A percentile compares a stretch with the other conserved stretches of the same genome.
Evolutionary conservation across 2,329 filamentous ascomycete species (phyloP).

Genomic region (Colletotrichum aenigma): DNA sequence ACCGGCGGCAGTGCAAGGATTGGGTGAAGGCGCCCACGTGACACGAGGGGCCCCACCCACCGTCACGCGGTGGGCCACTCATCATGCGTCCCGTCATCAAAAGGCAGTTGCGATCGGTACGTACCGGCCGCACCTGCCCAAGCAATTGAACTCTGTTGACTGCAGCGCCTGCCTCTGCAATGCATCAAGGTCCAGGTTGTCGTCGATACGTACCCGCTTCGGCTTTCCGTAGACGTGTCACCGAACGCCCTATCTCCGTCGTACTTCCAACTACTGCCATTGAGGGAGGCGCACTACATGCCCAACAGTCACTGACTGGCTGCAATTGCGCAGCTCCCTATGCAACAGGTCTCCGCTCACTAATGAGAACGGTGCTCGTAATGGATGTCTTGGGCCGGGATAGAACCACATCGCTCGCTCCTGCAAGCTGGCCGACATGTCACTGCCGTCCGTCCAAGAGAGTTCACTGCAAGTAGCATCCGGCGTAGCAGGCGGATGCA

Average conservation of each 20-base stretch:
- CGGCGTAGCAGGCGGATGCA: not conserved
- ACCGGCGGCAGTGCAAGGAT: constrained; percentile 19
- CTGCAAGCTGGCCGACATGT: not conserved
- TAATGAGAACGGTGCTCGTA: not conserved
- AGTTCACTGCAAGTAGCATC: not conserved
- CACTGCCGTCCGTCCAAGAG: not conserved
- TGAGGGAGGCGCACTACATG: not conserved
- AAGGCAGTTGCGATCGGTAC: not conserved
- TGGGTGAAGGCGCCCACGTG: constrained; percentile 11
- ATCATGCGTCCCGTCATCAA: constrained; percentile 19
- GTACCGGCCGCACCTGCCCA: not conserved
- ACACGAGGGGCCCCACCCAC: not conserved
- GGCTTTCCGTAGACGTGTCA: constrained; percentile 17
- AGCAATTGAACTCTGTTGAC: not conserved
- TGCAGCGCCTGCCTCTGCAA: not conserved
- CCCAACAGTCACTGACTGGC: not conserved
- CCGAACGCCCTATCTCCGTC: constrained; percentile 13
- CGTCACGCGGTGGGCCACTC: constrained; percentile 19
- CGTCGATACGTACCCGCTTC: constrained; percentile 6
- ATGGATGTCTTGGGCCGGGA: not conserved
- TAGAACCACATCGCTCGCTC: not conserved
- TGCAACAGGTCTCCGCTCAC: not conserved
- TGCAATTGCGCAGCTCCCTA: not conserved
- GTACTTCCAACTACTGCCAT: not conserved
- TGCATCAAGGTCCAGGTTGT: not conserved